Evolutionary conservation across 192 early-diverging fungal genomes (phyloP).

Genomic region (Backusella australiensis): DNA sequence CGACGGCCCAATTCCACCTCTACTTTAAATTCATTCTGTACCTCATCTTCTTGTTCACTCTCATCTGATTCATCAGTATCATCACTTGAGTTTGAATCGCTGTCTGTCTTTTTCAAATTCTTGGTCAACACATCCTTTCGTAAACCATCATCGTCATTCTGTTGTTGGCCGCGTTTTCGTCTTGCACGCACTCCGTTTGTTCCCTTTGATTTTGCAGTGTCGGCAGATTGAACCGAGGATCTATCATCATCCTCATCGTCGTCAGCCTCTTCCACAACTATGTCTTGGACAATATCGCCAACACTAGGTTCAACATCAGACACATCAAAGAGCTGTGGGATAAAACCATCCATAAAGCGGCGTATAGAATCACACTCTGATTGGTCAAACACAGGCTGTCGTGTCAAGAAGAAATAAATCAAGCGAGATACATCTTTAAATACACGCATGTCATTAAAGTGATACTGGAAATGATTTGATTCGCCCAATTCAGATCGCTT

Average conservation of each 20-base stretch:
- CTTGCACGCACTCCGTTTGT: background rate
- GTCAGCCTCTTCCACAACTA: background rate
- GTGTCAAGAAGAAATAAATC: constrained; percentile 66
- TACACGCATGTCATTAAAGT: constrained; percentile 68
- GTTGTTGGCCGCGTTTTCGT: background rate
- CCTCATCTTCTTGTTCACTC: constrained; percentile 45
- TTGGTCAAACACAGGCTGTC: constrained; percentile 44
- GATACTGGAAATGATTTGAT: background rate
- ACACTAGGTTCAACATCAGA: constrained; percentile 8
- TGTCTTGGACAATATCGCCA: constrained; percentile 18
- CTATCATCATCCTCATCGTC: constrained; percentile 12
- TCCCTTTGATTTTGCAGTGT: background rate
- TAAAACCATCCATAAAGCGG: constrained; percentile 69
- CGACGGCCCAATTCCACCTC: background rate
- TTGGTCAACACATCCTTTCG: constrained; percentile 19
- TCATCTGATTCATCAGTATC: constrained; percentile 38
- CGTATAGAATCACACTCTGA: constrained; percentile 73
- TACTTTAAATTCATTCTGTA: background rate
- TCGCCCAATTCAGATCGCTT: background rate
- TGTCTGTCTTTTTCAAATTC: background rate
- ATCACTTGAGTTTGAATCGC: background rate
- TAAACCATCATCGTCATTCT: background rate
- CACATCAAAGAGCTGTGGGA: constrained; percentile 64
- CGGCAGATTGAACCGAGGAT: constrained; percentile 5
- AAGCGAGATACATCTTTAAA: constrained; percentile 78